phyloP scores from a whole-genome alignment of 352 stramenopile species.

The Pythium biforme region DNA sequence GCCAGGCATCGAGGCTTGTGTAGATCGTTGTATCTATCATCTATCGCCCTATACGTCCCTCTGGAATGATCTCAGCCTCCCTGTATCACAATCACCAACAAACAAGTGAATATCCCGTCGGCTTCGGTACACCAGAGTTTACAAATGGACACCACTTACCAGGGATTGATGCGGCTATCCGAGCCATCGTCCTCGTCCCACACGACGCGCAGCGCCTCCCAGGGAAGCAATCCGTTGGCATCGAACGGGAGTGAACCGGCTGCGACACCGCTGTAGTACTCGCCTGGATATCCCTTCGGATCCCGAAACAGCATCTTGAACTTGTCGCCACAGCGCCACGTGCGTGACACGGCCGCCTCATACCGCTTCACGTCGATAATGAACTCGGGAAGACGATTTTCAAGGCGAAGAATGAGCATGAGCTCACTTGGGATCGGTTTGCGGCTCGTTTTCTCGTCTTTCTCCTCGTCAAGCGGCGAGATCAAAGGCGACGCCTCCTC shows the following conservation, averaged over 20 bases:
- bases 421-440: slow-evolving; percentile 21
- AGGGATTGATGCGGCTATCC: slow-evolving; percentile 83
- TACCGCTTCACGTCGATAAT: slow-evolving; percentile 75
- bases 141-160: slow-evolving; percentile 37
- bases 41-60: slow-evolving; percentile 23
- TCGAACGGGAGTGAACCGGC: slow-evolving; percentile 66
- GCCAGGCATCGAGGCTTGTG: not conserved
- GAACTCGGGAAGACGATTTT: slow-evolving; percentile 78
- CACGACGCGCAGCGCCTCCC: slow-evolving; percentile 75
- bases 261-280: slow-evolving; percentile 70
- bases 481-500: not conserved
- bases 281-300: slow-evolving; percentile 55
- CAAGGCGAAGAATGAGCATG: slow-evolving; percentile 68
- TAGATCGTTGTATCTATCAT: not conserved
- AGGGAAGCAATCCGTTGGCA: slow-evolving; percentile 63
- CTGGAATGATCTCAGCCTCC: slow-evolving; percentile 23
- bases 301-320: slow-evolving; percentile 83
- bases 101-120: not conserved
- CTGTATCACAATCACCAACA: slow-evolving; percentile 6
- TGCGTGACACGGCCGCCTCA: slow-evolving; percentile 46
- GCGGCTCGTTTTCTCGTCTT: not conserved
- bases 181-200: slow-evolving; percentile 86
- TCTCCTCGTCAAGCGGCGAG: not conserved
- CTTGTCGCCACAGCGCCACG: slow-evolving; percentile 62
- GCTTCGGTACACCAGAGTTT: not conserved